phyloP scores from a whole-genome alignment of 768 basidiomycete genomes.

The Saitozyma sp. region DNA sequence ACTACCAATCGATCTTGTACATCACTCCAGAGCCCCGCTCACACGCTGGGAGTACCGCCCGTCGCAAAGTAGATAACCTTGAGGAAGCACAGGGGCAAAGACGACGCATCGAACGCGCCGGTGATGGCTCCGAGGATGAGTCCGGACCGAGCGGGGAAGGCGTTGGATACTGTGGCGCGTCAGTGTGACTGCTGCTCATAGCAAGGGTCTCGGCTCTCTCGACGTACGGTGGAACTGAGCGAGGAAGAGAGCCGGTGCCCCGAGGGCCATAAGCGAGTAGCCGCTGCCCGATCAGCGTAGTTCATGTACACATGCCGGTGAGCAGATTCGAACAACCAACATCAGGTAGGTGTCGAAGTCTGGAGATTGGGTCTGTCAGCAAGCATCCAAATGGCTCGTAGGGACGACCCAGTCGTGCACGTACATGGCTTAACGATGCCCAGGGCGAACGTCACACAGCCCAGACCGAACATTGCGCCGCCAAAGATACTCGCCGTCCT shows the following conservation, averaged over 20 bases:
- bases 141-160: conserved; percentile 53
- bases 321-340: conserved; percentile 11
- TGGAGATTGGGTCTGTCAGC: conserved; percentile 1
- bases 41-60: conserved; percentile 27
- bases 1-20: neutral
- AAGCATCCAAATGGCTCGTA: neutral
- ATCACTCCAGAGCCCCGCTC: neutral
- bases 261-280: conserved; percentile 52
- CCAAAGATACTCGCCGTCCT: conserved; percentile 49
- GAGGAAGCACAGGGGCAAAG: conserved; percentile 51
- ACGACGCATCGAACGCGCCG: conserved; percentile 54
- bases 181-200: neutral
- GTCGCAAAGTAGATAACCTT: conserved; percentile 36
- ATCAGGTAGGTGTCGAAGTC: conserved; percentile 49
- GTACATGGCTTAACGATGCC: conserved; percentile 32
- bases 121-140: conserved; percentile 53
- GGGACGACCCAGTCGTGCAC: conserved; percentile 7
- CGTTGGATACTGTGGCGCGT: conserved; percentile 46
- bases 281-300: conserved; percentile 30
- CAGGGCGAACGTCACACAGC: conserved; percentile 49
- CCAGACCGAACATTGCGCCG: conserved; percentile 46
- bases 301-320: neutral
- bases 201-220: neutral
- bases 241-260: conserved; percentile 54
- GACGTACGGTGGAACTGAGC: conserved; percentile 52